Evolutionary conservation across 768 basidiomycete species (phyloP).

Genomic region (Boletus vinaceobasis): DNA sequence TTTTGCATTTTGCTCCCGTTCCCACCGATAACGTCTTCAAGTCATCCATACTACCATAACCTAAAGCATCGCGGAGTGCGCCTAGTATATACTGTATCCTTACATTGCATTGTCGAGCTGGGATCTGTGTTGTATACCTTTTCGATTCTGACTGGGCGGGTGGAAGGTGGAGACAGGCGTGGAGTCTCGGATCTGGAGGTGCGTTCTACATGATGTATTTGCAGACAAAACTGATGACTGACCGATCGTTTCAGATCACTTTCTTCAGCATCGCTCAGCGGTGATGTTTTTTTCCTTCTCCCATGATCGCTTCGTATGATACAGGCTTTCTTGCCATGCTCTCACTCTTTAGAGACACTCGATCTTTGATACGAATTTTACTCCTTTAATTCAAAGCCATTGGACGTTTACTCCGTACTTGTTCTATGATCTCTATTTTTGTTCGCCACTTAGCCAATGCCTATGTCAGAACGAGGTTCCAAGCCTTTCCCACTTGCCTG

Average conservation of each 20-base stretch:
- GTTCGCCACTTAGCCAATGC: not conserved
- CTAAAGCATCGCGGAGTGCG: constrained; percentile 9
- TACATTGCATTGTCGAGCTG: constrained; percentile 3
- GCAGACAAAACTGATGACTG: not conserved
- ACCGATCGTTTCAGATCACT: not conserved
- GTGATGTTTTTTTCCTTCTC: not conserved
- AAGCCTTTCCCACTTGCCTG: too few relatives aligned
- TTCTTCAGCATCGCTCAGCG: not conserved
- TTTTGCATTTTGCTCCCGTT: not conserved
- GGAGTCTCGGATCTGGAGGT: not conserved
- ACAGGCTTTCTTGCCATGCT: not conserved
- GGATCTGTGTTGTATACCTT: not conserved
- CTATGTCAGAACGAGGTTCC: too few relatives aligned
- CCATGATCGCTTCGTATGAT: not conserved
- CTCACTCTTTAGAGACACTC: not conserved
- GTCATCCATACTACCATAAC: not conserved
- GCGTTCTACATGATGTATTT: not conserved
- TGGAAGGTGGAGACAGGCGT: not conserved
- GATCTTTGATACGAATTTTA: not conserved
- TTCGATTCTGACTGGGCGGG: not conserved
- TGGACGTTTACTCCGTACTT: not conserved
- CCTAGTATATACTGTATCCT: constrained; percentile 12
- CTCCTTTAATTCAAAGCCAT: not conserved
- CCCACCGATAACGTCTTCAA: not conserved
- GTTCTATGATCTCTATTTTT: not conserved